Evolutionary conservation across 371 early-diverging fungal genomes (phyloP), one percentile per base, ranked within the genome.

Genomic region (Rhizomucor pusillus): DNA sequence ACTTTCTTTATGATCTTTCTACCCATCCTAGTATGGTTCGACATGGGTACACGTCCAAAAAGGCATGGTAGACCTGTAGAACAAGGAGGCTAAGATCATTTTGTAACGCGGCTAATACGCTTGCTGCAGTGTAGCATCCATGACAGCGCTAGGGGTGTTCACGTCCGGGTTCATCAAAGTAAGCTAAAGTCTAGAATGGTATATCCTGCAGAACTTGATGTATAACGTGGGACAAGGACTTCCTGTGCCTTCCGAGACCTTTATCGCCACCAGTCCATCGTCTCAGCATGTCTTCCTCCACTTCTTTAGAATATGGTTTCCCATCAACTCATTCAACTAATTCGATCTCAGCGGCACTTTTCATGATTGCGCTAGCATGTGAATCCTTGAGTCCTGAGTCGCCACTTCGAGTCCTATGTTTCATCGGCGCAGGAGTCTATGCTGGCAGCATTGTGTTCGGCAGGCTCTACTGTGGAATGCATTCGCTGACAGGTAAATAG

Each of bases 271-370:
- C 89, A 11, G 81, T 89, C 35, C 77, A 80, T 48, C 80, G 88
- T 22, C 61, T 85, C 20, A 80, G 86, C 34, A 75, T 82, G 68
- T 81, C 84, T 11, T 71, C 69, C 37, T 77, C 81, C 11, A 79
- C 80, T 36, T 80, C 84, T 5, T 66, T 82, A 4, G 92, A 92
- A 63, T 92, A 88, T 63, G 92, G 92, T 23, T 88, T 90, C 57
- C 92, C 92, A 19, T 88, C 89, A 1, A 89, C 90, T 3, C 92
- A 92, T 47, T 79, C 90, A 0, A 78, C 86, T 44, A 88, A 88
- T 73, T 86, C 90, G 14, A 64, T 86, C 61, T 82, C 87, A 18
- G 79, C 89, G 11, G 84, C 89, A 1, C 65, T 86, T n/a, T 84
- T 77, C 59, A 56, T 85, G 22, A 71, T 84, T 24, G 72, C 85